Base-by-base conservation (phyloP, 2,329 filamentous ascomycete species). In the Rhynchosporium secalis region DNA sequence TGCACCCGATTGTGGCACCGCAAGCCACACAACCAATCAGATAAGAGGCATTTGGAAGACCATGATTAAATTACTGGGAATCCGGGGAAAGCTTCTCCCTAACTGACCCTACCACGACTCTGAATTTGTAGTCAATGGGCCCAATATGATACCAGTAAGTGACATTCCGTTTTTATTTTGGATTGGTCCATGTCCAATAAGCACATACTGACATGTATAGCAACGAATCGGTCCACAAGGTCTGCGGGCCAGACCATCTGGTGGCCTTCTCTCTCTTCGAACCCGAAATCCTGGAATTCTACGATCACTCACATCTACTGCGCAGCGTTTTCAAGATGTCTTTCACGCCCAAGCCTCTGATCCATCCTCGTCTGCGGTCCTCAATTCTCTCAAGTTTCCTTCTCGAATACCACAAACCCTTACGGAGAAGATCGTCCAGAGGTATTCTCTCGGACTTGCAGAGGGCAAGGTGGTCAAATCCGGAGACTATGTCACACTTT, bases 401-500 rank as follows among this genome's bases (percentile, higher is more conserved):
- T 67, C 74, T 41, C 60, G 58, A 43, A 57, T 71, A 65, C 69
- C 90, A 0, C 92, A 96, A 76, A 97, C 91, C 2, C 77, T 96
- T 57, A 95, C 91, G 2, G 93, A 97, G 75, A 96, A 96, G 80
- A 96, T 97, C 63, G 88, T 96, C 0, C 93, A 97, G 75, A 78
- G 82, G 15, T 88, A 96, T 75, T 83, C 91, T 0, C 81, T 92
- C n/a, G 91, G 87, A 9, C 83, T 96, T 1, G 77, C 90, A 1
- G 75, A 85, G 10, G 91, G 86, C 63, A 96, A 96, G 78, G 79
- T 82, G 62, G 90, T 96, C 71, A 83, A 82, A 70, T 80, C 84
- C 4, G 92, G 93, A 72, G 92, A 96, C 81, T 97, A 95, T 79
- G 86, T 97, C 62, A 89, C 84, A 0, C 80, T 96, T 10, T 78